phyloP scores from a whole-genome alignment of 768 basidiomycete species.

The Termitomyces eurrhizus region DNA sequence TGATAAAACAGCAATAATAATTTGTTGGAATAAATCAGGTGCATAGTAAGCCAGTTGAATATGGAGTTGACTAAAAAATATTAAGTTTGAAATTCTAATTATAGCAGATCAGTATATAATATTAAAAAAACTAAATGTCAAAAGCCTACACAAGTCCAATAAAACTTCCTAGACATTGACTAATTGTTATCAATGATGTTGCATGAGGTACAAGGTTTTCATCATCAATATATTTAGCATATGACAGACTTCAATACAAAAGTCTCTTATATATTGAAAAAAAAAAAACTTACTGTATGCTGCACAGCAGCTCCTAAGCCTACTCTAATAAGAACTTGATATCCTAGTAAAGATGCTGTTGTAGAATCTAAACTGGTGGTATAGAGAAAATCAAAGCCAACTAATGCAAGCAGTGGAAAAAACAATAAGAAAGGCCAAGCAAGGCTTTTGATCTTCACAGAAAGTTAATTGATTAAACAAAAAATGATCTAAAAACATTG shows the following conservation, averaged over 20 bases:
- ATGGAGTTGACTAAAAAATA: not conserved
- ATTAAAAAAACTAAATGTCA: no score
- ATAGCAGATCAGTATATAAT: not conserved
- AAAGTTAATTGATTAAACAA: not conserved
- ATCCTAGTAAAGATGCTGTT: not conserved
- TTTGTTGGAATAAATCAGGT: not conserved
- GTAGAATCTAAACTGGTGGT: not conserved
- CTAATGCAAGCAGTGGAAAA: not conserved
- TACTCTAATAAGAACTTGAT: not conserved
- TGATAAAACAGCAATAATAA: not conserved
- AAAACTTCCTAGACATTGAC: not conserved
- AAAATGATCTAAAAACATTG: no score
- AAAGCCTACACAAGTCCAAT: not conserved
- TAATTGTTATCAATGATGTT: not conserved
- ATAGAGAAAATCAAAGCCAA: not conserved
- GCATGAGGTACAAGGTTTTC: not conserved
- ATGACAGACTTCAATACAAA: no score
- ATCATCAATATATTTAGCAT: not conserved
- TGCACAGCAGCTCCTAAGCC: not conserved
- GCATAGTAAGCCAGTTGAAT: not conserved
- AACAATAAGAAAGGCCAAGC: not conserved
- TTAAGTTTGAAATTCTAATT: not conserved
- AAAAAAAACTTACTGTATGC: not conserved
- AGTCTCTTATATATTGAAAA: no score
- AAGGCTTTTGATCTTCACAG: not conserved